These are phyloP conservation scores for Xanthoconium stramineum DNA, from an alignment of 768 basidiomycete genomes.

Conservation along the genomic window DNA sequence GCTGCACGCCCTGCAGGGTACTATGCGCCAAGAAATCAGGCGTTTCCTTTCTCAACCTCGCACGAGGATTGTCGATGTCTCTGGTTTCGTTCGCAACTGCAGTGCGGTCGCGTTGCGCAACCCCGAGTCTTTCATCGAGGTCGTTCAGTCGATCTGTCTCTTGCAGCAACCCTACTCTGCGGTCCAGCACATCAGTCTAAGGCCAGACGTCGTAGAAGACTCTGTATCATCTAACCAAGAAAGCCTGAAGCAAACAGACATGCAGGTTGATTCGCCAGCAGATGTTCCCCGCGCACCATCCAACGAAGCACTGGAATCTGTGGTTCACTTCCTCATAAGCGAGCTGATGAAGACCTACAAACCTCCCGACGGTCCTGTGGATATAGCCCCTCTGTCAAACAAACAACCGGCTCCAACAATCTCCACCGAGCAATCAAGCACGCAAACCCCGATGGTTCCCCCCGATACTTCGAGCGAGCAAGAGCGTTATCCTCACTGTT, in stretches of 20 bases:
- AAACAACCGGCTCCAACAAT: slow-evolving; percentile 11
- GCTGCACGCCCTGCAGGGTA: slow-evolving; percentile 50
- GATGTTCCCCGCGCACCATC: slow-evolving; percentile 24
- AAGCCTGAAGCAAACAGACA: slow-evolving; percentile 37
- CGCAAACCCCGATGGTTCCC: slow-evolving; percentile 9
- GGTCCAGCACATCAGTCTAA: slow-evolving; percentile 57
- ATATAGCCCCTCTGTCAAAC: slow-evolving; percentile 9
- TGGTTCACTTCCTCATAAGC: slow-evolving; percentile 66
- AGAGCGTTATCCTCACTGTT: slow-evolving; percentile 51
- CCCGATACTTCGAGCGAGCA: slow-evolving; percentile 18
- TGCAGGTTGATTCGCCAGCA: slow-evolving; percentile 53
- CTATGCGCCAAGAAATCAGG: slow-evolving; percentile 83
- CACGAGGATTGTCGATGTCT: slow-evolving; percentile 63
- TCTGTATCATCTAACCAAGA: slow-evolving; percentile 7
- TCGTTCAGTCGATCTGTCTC: slow-evolving; percentile 66
- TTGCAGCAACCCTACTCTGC: slow-evolving; percentile 63
- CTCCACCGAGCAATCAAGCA: slow-evolving; percentile 15
- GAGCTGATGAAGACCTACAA: slow-evolving; percentile 68
- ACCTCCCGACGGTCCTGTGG: slow-evolving; percentile 35
- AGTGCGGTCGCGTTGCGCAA: slow-evolving; percentile 81
- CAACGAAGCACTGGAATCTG: slow-evolving; percentile 51
- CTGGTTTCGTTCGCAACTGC: slow-evolving; percentile 70
- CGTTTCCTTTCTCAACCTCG: slow-evolving; percentile 76
- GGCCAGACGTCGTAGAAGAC: slow-evolving; percentile 33
- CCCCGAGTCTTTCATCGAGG: slow-evolving; percentile 69